Base-by-base conservation (phyloP, 129 eudicot species). In the Escallonia rubra region DNA sequence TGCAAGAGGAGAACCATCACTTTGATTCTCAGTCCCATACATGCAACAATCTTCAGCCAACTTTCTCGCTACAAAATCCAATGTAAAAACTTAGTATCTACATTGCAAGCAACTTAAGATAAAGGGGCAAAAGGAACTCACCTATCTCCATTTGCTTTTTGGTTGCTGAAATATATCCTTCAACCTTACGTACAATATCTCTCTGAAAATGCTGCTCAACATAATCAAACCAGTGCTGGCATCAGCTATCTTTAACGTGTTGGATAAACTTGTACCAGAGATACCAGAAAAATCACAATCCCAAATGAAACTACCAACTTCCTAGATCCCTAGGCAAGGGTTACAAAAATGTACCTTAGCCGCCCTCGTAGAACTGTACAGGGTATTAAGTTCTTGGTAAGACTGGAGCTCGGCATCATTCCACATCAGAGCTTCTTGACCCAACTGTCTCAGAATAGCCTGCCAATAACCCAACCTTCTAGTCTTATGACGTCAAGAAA, bases 11-110 rank as follows among this genome's bases (percentile, higher is more conserved):
- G 78, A 74, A 71, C 70, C 69, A 59, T 75, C 82, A 67, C 65
- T 80, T 71, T 79, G 86, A 65, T 72, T 84, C 67, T 89, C 92
- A 58, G 68, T 75, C 65, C 89, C 95, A 53, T 82, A 89, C 76
- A 74, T 82, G 87, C 82, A 77, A 80, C 96, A 93, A 71, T 86
- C 87, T 74, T 86, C 95, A 51, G 93, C 95, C 79, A 93, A 82
- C 76, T 71, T 93, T 72, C 78, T 86, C 71, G 71, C 95, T 93
- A 72, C 76, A 79, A 67, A 41, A 76, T 70, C 51, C 60, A 55
- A 60, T 62, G 13, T 56, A 16, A 72, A 56, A 65, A 51, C 58
- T 51, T 82, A 34, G 69, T 59, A 63, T 63, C 41, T 43, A n/a
- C n/a, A 43, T 44, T 50, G 5, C 9, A 62, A 63, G 56, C 65